Percentiles rank a stretch among this genome's conserved stretches.
Evolutionary conservation across 2,329 filamentous ascomycete species (phyloP).

Genomic region (Leptographium procerum): DNA sequence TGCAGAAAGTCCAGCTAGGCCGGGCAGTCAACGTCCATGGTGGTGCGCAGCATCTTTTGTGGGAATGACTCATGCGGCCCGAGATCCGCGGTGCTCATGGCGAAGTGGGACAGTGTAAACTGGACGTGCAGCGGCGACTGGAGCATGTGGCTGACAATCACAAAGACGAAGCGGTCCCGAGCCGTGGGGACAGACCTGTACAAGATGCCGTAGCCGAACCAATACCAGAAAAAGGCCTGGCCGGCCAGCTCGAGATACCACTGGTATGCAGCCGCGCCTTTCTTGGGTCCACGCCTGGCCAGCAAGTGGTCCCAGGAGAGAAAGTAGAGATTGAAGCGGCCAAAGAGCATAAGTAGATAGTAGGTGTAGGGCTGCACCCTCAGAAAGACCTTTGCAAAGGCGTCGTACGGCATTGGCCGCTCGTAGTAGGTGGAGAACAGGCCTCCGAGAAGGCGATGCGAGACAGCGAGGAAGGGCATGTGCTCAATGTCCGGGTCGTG

Average conservation of each 20-base stretch:
- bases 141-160: constrained; percentile 70
- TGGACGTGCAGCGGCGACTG: constrained; percentile 78
- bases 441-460: constrained; percentile 64
- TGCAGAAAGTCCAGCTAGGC: constrained; percentile 83
- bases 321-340: constrained; percentile 77
- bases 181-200: constrained; percentile 61
- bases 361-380: no score
- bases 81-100: constrained; percentile 82
- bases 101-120: constrained; percentile 85
- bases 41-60: constrained; percentile 82
- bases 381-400: constrained; percentile 58
- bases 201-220: constrained; percentile 75
- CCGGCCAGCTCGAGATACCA: constrained; percentile 68
- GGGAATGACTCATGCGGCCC: constrained; percentile 78
- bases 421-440: constrained; percentile 77
- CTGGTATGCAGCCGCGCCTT: constrained; percentile 76
- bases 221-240: constrained; percentile 71
- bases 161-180: constrained; percentile 58
- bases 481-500: constrained; percentile 94
- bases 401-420: constrained; percentile 66
- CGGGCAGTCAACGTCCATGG: constrained; percentile 87
- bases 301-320: no score
- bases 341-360: constrained; percentile 70
- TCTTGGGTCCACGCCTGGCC: no score
- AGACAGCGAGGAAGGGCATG: constrained; percentile 79